phyloP scores from a whole-genome alignment of 2,329 filamentous ascomycete species.

The Phialophora expanda region DNA sequence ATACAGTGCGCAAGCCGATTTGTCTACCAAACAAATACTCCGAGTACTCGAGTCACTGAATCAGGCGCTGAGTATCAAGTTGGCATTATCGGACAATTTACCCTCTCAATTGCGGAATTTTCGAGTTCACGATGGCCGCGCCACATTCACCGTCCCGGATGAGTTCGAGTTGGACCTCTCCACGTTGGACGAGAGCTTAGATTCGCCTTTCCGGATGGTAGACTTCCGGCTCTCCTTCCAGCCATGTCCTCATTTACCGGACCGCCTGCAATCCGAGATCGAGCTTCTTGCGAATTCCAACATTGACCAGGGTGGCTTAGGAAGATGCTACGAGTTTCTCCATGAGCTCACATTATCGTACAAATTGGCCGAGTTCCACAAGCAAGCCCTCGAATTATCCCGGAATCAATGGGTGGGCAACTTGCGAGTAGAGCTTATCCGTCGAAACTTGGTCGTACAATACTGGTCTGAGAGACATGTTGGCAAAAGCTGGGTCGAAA shows the following conservation, averaged over 20 bases:
- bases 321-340: conserved; percentile 81
- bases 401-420: conserved; percentile 77
- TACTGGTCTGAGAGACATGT: conserved; percentile 80
- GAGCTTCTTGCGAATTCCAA: conserved; percentile 74
- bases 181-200: conserved; percentile 81
- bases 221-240: conserved; percentile 84
- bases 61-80: conserved; percentile 76
- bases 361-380: conserved; percentile 81
- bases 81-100: conserved; percentile 84
- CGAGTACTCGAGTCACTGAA: conserved; percentile 81
- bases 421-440: conserved; percentile 76
- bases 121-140: conserved; percentile 80
- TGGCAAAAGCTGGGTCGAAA: conserved; percentile 86
- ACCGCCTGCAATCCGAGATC: conserved; percentile 65
- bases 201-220: conserved; percentile 90
- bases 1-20: conserved; percentile 74
- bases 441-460: conserved; percentile 82
- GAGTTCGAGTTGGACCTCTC: conserved; percentile 95
- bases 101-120: conserved; percentile 80
- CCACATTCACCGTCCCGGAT: conserved; percentile 79
- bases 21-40: conserved; percentile 74
- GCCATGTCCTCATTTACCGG: conserved; percentile 72
- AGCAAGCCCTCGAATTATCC: conserved; percentile 74
- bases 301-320: conserved; percentile 71
- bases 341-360: conserved; percentile 88